Conservation (phyloP, 495 filamentous ascomycete genomes). For the Glarea lozoyensis region DNA sequence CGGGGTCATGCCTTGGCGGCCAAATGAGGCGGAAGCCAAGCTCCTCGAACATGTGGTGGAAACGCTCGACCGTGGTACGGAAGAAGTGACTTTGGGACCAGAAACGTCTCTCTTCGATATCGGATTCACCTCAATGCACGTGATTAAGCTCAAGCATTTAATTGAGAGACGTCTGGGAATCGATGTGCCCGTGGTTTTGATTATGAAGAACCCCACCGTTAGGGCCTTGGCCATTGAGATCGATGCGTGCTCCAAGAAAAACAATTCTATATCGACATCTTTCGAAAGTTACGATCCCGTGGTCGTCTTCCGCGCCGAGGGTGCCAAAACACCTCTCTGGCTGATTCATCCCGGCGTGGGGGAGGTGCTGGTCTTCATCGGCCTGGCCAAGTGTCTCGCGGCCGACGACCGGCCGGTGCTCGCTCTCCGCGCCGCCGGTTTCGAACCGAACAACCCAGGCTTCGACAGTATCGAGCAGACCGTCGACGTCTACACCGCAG, state of each 20-base stretch:
- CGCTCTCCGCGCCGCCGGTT: conserved; percentile 43
- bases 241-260: no score
- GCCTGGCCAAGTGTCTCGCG: conserved; percentile 33
- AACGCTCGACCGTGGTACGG: not conserved
- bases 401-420: conserved; percentile 47
- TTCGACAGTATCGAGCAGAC: conserved; percentile 9
- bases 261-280: not conserved
- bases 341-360: conserved; percentile 50
- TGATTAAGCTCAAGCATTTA: conserved; percentile 26
- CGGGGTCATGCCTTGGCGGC: not conserved
- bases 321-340: conserved; percentile 40
- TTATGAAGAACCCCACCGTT: conserved; percentile 33
- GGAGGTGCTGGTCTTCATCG: conserved; percentile 48
- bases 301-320: conserved; percentile 28
- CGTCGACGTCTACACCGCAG: conserved; percentile 30
- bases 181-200: conserved; percentile 25
- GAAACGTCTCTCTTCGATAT: conserved; percentile 25
- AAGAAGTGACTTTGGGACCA: not conserved
- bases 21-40: not conserved
- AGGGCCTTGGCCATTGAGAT: conserved; percentile 12
- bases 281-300: conserved; percentile 35
- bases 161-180: conserved; percentile 15
- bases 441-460: conserved; percentile 7
- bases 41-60: not conserved
- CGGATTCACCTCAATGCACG: conserved; percentile 36